Conservation (phyloP, 148 eudicot species). For the Drosera capensis region DNA sequence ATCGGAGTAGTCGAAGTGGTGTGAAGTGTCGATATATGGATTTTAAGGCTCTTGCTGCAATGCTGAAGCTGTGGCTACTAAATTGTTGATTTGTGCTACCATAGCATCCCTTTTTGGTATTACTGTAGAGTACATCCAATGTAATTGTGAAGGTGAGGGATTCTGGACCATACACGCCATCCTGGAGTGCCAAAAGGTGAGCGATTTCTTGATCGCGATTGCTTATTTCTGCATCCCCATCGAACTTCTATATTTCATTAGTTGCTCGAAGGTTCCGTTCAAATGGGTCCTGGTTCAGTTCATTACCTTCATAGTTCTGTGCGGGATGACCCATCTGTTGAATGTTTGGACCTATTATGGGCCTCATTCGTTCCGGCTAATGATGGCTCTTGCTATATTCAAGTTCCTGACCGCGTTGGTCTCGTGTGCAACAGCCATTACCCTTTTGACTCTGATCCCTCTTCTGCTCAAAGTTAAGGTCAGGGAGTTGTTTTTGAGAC, state of each 20-base stretch:
- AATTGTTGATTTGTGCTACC: slow-evolving; percentile 16
- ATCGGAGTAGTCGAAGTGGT: background rate
- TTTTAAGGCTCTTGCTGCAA: slow-evolving; percentile 15
- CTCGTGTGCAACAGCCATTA: slow-evolving; percentile 82
- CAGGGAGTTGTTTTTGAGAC: slow-evolving; percentile 64
- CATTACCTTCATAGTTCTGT: slow-evolving; percentile 80
- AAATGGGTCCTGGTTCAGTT: slow-evolving; percentile 88
- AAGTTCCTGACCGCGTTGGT: slow-evolving; percentile 86
- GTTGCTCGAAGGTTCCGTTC: slow-evolving; percentile 79
- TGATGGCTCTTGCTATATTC: slow-evolving; percentile 79
- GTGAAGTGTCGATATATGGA: slow-evolving; percentile 2
- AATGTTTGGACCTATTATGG: slow-evolving; percentile 81
- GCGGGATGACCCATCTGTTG: slow-evolving; percentile 95
- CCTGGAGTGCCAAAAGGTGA: slow-evolving; percentile 34
- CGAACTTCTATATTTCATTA: slow-evolving; percentile 77
- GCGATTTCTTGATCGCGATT: slow-evolving; percentile 47
- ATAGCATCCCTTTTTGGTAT: slow-evolving; percentile 10
- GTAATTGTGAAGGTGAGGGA: slow-evolving; percentile 41
- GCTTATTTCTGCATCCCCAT: slow-evolving; percentile 91
- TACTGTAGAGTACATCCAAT: slow-evolving; percentile 19
- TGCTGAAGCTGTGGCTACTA: slow-evolving; percentile 13
- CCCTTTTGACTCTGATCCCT: slow-evolving; percentile 76
- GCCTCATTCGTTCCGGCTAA: slow-evolving; percentile 72
- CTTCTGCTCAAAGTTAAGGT: slow-evolving; percentile 75
- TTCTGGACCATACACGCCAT: slow-evolving; percentile 24